These are phyloP conservation scores for Phytophthora capsici DNA, from an alignment of 352 stramenopile species.

Conservation along the genomic window DNA sequence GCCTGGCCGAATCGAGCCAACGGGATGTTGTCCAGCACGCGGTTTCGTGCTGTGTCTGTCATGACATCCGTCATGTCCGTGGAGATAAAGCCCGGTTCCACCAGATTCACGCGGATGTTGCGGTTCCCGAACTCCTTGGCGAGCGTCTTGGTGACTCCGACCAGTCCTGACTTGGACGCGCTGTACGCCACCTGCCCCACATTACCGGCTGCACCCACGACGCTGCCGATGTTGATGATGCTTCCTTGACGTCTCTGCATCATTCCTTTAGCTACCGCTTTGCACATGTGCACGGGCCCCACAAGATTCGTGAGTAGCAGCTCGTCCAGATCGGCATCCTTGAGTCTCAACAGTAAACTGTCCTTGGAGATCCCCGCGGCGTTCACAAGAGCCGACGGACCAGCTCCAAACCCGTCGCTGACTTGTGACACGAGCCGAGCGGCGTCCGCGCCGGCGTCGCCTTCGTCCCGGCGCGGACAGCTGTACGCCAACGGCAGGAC, in stretches of 20 bases:
- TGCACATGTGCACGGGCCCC: conserved; percentile 74
- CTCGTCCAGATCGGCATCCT: conserved; percentile 66
- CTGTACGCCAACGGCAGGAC: conserved; percentile 71
- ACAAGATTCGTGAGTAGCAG: conserved; percentile 81
- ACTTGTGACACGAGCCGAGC: conserved; percentile 54
- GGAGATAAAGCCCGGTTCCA: conserved; percentile 86
- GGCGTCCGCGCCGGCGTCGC: conserved; percentile 31
- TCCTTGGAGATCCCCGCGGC: conserved; percentile 75
- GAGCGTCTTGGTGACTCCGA: conserved; percentile 79
- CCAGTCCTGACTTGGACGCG: conserved; percentile 79
- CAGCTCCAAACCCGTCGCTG: conserved; percentile 36
- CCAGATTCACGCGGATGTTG: conserved; percentile 89
- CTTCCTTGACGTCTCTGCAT: conserved; percentile 70
- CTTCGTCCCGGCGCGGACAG: conserved; percentile 42
- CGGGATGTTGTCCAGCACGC: conserved; percentile 56
- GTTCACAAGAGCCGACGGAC: conserved; percentile 74
- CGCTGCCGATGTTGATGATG: conserved; percentile 88
- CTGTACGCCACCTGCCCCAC: conserved; percentile 84
- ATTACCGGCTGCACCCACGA: conserved; percentile 80
- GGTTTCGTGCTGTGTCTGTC: conserved; percentile 53
- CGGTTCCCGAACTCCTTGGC: conserved; percentile 85
- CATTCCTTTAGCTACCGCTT: conserved; percentile 80
- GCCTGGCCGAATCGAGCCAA: conserved; percentile 68
- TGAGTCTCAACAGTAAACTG: conserved; percentile 72
- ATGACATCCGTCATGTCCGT: conserved; percentile 85